A percentile compares a stretch with the other conserved stretches of the same genome.
These are phyloP conservation scores for Solanum etuberosum DNA, from an alignment of 257 asterid species.

Conservation along the genomic window DNA sequence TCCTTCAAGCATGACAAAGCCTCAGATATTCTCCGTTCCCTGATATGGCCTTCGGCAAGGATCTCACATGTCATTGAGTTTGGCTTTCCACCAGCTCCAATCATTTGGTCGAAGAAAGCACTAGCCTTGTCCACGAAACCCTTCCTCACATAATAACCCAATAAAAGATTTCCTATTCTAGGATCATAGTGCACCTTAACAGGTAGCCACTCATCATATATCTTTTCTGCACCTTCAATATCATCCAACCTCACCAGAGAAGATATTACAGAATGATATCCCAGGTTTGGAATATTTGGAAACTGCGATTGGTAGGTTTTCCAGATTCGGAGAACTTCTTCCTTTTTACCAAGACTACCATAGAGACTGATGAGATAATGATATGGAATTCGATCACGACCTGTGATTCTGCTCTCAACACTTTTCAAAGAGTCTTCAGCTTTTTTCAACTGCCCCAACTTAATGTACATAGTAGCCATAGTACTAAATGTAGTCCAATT, in stretches of 20 bases:
- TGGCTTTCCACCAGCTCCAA: conserved; percentile 60
- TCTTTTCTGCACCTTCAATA: conserved; percentile 59
- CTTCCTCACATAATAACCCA: conserved; percentile 50
- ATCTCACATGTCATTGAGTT: conserved; percentile 84
- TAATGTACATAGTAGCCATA: conserved; percentile 68
- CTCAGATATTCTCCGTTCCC: conserved; percentile 35
- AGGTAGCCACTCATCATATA: conserved; percentile 72
- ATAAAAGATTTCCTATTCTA: conserved; percentile 60
- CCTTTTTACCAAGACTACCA: conserved; percentile 57
- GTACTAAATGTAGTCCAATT: conserved; percentile 88
- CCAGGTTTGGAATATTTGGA: conserved; percentile 45
- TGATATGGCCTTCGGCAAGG: conserved; percentile 59
- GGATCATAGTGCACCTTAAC: conserved; percentile 53
- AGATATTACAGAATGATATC: conserved; percentile 60
- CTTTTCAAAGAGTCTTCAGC: conserved; percentile 52
- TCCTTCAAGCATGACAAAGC: conserved; percentile 67
- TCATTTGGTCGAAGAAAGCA: conserved; percentile 54
- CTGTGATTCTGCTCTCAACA: conserved; percentile 54
- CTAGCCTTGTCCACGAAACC: conserved; percentile 43
- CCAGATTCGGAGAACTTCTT: conserved; percentile 78
- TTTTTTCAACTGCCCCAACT: conserved; percentile 38
- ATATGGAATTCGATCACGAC: conserved; percentile 58
- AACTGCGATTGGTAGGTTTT: conserved; percentile 51
- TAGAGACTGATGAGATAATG: conserved; percentile 75
- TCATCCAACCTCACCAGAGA: conserved; percentile 56